Evolutionary conservation across 331 rosid species (phyloP).

Genomic region (Rhamnella rubrinervis): DNA sequence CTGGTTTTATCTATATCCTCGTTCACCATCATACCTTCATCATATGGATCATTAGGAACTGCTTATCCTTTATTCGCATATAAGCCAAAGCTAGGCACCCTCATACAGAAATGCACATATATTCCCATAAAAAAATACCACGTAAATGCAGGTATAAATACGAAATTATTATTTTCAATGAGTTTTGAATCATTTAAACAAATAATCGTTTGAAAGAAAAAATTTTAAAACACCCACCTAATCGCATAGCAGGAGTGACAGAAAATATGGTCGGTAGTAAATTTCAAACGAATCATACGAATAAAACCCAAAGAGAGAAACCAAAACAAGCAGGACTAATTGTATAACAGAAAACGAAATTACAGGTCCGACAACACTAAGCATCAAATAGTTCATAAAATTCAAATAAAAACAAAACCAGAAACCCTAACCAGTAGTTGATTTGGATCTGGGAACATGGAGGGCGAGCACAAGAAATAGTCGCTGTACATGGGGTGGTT

Average conservation of each 20-base stretch:
- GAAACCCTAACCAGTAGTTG: constrained; percentile 46
- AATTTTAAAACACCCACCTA: too few species aligned
- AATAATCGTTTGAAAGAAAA: too few species aligned
- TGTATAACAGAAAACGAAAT: not conserved
- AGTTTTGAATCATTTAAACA: too few species aligned
- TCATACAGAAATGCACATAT: not conserved
- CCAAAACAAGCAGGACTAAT: too few species aligned
- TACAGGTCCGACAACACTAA: not conserved
- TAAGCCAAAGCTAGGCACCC: not conserved
- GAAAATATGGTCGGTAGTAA: too few species aligned
- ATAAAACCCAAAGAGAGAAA: too few species aligned
- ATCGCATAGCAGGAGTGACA: too few species aligned
- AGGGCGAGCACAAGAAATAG: constrained; percentile 80
- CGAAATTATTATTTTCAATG: too few species aligned
- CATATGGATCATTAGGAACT: not conserved
- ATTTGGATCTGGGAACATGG: constrained; percentile 44
- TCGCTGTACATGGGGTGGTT: constrained; percentile 1
- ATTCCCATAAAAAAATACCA: not conserved
- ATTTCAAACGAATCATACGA: too few species aligned
- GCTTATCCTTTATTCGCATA: not conserved
- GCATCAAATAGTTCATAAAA: not conserved
- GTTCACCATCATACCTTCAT: constrained; percentile 23
- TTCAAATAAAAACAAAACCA: not conserved
- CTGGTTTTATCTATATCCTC: constrained; percentile 25
- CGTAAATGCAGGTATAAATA: too few species aligned